Evolutionary conservation across 192 early-diverging fungal species (phyloP).

Genomic region (Endogone sp.): DNA sequence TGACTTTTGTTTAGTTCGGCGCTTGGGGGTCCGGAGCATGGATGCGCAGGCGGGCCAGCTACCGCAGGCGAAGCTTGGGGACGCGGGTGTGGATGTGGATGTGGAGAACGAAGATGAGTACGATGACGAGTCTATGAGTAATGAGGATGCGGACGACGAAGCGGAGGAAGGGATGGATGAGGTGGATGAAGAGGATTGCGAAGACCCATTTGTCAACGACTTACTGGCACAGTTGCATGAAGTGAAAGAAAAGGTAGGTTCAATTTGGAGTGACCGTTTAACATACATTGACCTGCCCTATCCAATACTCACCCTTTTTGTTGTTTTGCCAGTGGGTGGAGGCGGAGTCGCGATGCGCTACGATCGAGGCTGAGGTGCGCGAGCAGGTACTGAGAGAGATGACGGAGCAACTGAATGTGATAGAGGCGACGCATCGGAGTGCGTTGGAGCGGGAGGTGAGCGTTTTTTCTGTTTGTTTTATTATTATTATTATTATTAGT

Average conservation of each 20-base stretch:
- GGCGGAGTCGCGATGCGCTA: constrained; percentile 43
- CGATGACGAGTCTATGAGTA: neutral
- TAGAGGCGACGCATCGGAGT: constrained; percentile 36
- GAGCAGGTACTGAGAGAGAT: constrained; percentile 45
- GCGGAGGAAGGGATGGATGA: constrained; percentile 16
- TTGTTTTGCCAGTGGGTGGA: constrained; percentile 35
- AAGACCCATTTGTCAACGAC: constrained; percentile 28
- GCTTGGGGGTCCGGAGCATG: too few relatives aligned
- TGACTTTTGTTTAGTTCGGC: too few relatives aligned
- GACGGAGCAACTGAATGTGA: constrained; percentile 34
- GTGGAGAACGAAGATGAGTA: too few relatives aligned
- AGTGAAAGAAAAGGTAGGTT: constrained; percentile 37
- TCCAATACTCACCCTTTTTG: too few relatives aligned
- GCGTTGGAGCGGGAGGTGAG: constrained; percentile 21
- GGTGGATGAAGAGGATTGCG: constrained; percentile 21
- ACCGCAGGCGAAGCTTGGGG: too few relatives aligned
- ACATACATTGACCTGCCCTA: too few relatives aligned
- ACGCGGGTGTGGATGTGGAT: too few relatives aligned
- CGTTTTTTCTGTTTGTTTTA: too few relatives aligned
- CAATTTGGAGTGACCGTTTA: constrained; percentile 19
- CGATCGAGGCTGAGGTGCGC: constrained; percentile 51
- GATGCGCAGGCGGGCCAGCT: too few relatives aligned
- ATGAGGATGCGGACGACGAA: constrained; percentile 9
- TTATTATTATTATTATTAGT: neutral
- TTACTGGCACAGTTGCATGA: constrained; percentile 29